These are phyloP conservation scores for Corylus heterophylla DNA, from an alignment of 306 rosid genomes.

Conservation along the genomic window DNA sequence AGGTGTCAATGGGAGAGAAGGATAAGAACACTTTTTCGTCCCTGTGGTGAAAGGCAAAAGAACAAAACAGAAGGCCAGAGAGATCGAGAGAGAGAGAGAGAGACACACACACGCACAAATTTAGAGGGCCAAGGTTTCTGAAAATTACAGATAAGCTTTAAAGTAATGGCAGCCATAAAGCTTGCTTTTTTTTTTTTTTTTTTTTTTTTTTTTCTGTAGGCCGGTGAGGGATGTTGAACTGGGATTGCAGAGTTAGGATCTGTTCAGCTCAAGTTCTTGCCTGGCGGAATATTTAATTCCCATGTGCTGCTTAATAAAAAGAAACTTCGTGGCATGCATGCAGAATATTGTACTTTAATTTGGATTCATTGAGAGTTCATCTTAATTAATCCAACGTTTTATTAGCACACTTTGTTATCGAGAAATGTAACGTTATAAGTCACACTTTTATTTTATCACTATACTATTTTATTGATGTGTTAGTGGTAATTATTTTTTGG, in stretches of 20 bases:
- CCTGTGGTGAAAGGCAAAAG: neutral
- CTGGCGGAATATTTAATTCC: neutral
- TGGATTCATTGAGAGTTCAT: slow-evolving; percentile 1
- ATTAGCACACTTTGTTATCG: neutral
- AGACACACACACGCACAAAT: neutral
- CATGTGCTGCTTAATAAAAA: slow-evolving; percentile 4
- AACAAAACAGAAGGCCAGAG: slow-evolving; percentile 10
- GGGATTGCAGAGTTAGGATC: slow-evolving; percentile 15
- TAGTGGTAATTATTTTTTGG: no score
- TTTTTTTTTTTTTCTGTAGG: neutral
- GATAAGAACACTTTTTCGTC: neutral
- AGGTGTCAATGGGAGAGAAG: neutral
- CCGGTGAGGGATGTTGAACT: neutral
- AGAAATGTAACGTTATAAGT: no score
- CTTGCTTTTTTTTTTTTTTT: neutral
- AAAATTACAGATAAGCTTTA: neutral
- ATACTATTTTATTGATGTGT: no score
- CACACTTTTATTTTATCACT: no score
- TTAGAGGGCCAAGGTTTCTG: neutral
- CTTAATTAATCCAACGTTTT: neutral
- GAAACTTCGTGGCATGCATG: neutral
- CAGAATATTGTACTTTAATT: neutral
- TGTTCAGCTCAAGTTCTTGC: neutral
- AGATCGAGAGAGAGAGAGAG: neutral
- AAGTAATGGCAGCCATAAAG: neutral